Evolutionary conservation across 345 rosid species (phyloP).

Genomic region (Euphorbia lathyris): DNA sequence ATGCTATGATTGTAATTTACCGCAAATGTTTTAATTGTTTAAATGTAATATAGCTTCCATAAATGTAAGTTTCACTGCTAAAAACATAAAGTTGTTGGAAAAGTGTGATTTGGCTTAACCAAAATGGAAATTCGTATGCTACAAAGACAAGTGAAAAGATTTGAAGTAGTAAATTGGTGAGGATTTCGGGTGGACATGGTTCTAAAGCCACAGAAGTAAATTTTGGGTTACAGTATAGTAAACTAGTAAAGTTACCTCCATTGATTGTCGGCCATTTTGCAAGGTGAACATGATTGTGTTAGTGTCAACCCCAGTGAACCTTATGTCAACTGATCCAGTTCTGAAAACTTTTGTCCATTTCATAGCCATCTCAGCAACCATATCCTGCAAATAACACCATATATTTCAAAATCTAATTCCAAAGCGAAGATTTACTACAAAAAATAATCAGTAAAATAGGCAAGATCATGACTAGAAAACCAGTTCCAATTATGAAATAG

Average conservation of each 20-base stretch:
- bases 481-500: neutral
- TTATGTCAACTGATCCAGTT: slow-evolving; percentile 69
- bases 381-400: slow-evolving; percentile 41
- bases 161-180: too few species aligned
- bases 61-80: neutral
- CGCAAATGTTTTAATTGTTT: neutral
- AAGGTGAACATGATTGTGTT: slow-evolving; percentile 82
- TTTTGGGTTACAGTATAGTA: neutral
- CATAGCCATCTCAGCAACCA: slow-evolving; percentile 59
- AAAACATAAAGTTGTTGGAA: neutral
- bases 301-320: slow-evolving; percentile 65
- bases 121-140: neutral
- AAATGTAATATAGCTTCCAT: neutral
- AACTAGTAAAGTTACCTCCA: slow-evolving; percentile 42
- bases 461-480: too few species aligned
- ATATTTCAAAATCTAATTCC: neutral
- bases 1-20: too few species aligned
- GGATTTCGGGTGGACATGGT: neutral
- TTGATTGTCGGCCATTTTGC: slow-evolving; percentile 50
- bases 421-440: neutral
- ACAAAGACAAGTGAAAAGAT: neutral
- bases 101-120: neutral
- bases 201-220: neutral
- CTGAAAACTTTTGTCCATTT: slow-evolving; percentile 72
- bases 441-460: too few species aligned